Conservation (phyloP, 2,329 filamentous ascomycete species). For the Exophiala aquamarina region DNA sequence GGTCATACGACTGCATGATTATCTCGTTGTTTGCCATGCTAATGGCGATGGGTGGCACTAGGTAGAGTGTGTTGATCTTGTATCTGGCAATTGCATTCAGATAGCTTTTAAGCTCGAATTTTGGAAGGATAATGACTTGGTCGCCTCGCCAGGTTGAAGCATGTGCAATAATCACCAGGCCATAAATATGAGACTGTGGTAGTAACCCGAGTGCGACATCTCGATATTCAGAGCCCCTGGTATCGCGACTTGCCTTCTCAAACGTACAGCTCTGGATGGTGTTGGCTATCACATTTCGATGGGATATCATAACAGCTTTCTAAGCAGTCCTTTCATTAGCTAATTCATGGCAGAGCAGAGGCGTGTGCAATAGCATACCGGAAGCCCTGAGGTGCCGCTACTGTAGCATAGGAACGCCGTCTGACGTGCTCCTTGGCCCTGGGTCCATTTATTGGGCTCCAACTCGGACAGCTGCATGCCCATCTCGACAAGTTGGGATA, state of each 20-base stretch:
- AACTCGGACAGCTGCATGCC: conserved; percentile 48
- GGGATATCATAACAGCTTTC: conserved; percentile 84
- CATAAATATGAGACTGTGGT: conserved; percentile 81
- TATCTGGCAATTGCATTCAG: conserved; percentile 65
- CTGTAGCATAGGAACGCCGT: conserved; percentile 77
- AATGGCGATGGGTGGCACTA: conserved; percentile 82
- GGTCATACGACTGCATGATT: conserved; percentile 65
- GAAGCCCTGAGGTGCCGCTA: conserved; percentile 75
- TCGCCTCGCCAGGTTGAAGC: conserved; percentile 69
- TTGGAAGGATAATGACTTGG: conserved; percentile 68
- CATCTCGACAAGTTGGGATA: conserved; percentile 65
- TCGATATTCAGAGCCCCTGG: conserved; percentile 44
- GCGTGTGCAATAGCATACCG: no score
- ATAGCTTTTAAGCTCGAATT: conserved; percentile 70
- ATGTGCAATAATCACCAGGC: conserved; percentile 69
- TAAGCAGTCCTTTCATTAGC: conserved; percentile 32
- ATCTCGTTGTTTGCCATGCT: conserved; percentile 67
- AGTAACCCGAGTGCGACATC: conserved; percentile 67
- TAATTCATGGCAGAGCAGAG: no score
- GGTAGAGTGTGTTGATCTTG: conserved; percentile 65
- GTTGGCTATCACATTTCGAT: conserved; percentile 76
- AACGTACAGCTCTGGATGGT: conserved; percentile 61
- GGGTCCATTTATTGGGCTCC: conserved; percentile 40
- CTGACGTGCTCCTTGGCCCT: conserved; percentile 53
- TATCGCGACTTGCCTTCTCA: conserved; percentile 47